Base-by-base conservation (phyloP, 805 yeast genomes). In the Brettanomyces custersianus region DNA sequence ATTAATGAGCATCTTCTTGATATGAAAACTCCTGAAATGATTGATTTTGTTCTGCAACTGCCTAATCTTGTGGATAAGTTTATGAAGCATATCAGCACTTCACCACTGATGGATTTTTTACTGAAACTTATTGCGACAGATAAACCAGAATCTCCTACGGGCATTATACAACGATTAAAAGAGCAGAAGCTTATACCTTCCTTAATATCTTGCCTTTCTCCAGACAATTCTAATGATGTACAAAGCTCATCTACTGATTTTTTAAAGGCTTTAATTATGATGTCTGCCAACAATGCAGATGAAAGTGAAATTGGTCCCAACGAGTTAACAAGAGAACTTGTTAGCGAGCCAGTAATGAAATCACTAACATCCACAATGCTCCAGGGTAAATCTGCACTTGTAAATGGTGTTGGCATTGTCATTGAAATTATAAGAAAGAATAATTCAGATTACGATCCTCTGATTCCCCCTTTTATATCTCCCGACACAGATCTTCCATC, bases 191-290 rank as follows among this genome's bases (percentile, higher is more conserved):
- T 92, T 41, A 78, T 92, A 23, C 78, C 87, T 6, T 73, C 77
- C 42, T 65, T 92, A 44, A 65, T 92, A 24, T 71, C 76, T 12
- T 78, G 76, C 42, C 64, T 92, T 45, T 77, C 75, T 20, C 87
- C 94, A 1, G 70, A 71, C 6, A 65, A 72, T 27, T 65, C 79
- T 8, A 72, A 88, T 9, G 72, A 83, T 30, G 77, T 77, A 33
- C 97, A 92, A 56, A 78, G 92, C 13, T 94, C 97, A 0, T 94
- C 95, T 1, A 94, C 95, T 17, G 98, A 92, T 54, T 92, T 92
- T 52, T 64, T 92, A 36, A 92, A 92, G 54, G 96, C 97, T 0
- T 77, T 92, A 49, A 82, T 92, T 24, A 81, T 96, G 3, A 84
- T 92, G 22, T 85, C 96, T 29, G 95, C 96, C 6, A 92, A 90